A percentile compares a stretch with the other conserved stretches of the same genome.
phyloP scores from a whole-genome alignment of 2,329 filamentous ascomycete genomes.

The Talaromyces albobiverticillius region DNA sequence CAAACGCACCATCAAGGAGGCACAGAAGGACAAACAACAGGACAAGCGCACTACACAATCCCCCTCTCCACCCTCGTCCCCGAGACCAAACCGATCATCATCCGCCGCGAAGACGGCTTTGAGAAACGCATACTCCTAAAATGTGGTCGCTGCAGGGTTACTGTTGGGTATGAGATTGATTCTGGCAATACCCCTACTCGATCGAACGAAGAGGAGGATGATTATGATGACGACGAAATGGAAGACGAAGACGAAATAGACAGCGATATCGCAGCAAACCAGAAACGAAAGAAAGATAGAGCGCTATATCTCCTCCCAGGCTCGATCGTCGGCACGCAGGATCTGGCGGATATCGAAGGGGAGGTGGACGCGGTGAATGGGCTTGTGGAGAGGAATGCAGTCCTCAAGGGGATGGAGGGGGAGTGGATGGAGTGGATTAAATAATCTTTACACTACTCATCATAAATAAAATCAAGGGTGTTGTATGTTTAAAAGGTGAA shows the following conservation, averaged over 20 bases:
- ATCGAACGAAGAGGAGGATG: constrained; percentile 17
- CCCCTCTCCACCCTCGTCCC: constrained; percentile 49
- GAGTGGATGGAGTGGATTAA: constrained; percentile 35
- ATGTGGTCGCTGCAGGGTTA: constrained; percentile 60
- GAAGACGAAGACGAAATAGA: constrained; percentile 18
- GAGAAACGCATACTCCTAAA: constrained; percentile 61
- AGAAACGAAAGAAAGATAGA: constrained; percentile 33
- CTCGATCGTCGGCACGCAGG: constrained; percentile 56
- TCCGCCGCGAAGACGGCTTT: constrained; percentile 61
- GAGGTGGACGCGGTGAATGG: constrained; percentile 17
- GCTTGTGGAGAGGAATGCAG: constrained; percentile 4
- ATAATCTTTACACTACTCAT: constrained; percentile 1
- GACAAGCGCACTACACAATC: constrained; percentile 44
- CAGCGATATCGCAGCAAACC: constrained; percentile 19
- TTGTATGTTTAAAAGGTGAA: constrained; percentile 6
- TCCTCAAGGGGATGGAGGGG: constrained; percentile 21
- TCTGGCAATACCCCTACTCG: too few relatives aligned
- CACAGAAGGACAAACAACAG: neutral
- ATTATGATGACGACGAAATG: constrained; percentile 13
- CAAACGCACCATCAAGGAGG: neutral
- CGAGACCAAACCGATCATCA: constrained; percentile 50
- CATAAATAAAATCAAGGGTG: too few relatives aligned
- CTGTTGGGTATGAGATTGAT: constrained; percentile 63
- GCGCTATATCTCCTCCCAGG: constrained; percentile 62
- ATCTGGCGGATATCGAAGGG: constrained; percentile 42